phyloP scores from a whole-genome alignment of 192 early-diverging fungal species.

The Entomortierella parvispora region DNA sequence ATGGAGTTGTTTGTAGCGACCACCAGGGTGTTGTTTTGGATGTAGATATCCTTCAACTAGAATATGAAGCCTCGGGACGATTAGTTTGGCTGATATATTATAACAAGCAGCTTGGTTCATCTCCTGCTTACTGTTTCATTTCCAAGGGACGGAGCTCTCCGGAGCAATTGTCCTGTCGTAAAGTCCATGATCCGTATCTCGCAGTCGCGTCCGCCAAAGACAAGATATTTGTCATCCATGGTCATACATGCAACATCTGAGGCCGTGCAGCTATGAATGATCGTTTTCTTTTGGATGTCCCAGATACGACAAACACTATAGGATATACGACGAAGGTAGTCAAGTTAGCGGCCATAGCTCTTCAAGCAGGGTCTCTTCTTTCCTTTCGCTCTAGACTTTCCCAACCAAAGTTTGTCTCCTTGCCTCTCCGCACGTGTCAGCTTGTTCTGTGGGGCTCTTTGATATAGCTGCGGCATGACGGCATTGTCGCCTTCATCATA shows the following conservation, averaged over 20 bases:
- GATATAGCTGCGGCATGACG: too few species aligned
- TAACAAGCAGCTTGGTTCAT: too few species aligned
- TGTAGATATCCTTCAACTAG: constrained; percentile 46
- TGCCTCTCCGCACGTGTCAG: too few species aligned
- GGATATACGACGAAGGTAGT: background rate
- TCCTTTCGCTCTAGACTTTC: too few species aligned
- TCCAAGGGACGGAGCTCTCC: constrained; percentile 16
- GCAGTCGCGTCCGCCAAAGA: constrained; percentile 19
- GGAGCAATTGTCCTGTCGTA: constrained; percentile 16
- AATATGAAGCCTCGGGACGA: too few species aligned
- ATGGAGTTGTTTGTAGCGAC: constrained; percentile 28
- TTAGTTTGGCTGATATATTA: too few species aligned
- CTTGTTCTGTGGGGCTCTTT: too few species aligned
- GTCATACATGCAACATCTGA: constrained; percentile 35
- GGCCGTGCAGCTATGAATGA: constrained; percentile 17
- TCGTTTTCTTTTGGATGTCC: constrained; percentile 18
- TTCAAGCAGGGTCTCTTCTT: too few species aligned
- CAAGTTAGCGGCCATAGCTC: background rate
- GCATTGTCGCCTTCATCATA: too few species aligned
- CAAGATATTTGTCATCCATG: constrained; percentile 37
- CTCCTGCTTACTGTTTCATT: constrained; percentile 21
- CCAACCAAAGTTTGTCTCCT: too few species aligned
- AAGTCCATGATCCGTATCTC: constrained; percentile 31
- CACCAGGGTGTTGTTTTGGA: constrained; percentile 42
- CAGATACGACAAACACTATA: constrained; percentile 38